Percentiles rank a stretch among this genome's conserved stretches.
These are phyloP conservation scores for Guadua angustifolia DNA, from an alignment of 176 grass and related monocot species.

Conservation along the genomic window DNA sequence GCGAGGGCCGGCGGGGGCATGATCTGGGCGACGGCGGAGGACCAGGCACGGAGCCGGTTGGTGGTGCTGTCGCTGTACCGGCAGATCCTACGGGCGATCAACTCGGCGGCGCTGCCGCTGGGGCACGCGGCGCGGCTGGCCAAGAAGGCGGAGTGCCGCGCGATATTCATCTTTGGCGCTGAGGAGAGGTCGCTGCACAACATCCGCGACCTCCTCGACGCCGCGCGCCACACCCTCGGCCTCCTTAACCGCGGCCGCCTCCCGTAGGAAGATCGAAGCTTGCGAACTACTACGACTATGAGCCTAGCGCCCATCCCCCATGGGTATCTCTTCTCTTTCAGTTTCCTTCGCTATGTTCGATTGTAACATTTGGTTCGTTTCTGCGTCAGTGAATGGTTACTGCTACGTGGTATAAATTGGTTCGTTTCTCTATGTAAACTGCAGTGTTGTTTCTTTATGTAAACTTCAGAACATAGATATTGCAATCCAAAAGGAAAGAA, in stretches of 20 bases:
- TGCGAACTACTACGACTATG: neutral
- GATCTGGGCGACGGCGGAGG: too few species aligned
- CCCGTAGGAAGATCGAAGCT: constrained; percentile 42
- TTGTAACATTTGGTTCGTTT: too few species aligned
- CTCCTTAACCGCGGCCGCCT: constrained; percentile 75
- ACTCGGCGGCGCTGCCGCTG: constrained; percentile 69
- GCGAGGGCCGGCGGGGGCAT: too few species aligned
- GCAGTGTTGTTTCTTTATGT: too few species aligned
- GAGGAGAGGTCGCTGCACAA: constrained; percentile 85
- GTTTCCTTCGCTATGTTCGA: too few species aligned
- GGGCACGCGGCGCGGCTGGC: constrained; percentile 61
- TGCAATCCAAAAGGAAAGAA: too few species aligned
- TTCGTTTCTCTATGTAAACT: too few species aligned
- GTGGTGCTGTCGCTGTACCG: constrained; percentile 76
- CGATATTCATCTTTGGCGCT: constrained; percentile 82
- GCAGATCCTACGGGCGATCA: constrained; percentile 75
- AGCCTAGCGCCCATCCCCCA: neutral
- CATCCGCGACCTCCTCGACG: constrained; percentile 74
- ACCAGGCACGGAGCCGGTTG: constrained; percentile 61
- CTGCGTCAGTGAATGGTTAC: too few species aligned
- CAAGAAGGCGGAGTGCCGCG: constrained; percentile 83
- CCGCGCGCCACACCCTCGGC: constrained; percentile 69
- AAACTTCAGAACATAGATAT: too few species aligned
- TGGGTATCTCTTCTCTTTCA: too few species aligned
- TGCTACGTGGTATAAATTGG: too few species aligned